Conservation (phyloP, 2,329 filamentous ascomycete species). For the Corynespora cassiicola region DNA sequence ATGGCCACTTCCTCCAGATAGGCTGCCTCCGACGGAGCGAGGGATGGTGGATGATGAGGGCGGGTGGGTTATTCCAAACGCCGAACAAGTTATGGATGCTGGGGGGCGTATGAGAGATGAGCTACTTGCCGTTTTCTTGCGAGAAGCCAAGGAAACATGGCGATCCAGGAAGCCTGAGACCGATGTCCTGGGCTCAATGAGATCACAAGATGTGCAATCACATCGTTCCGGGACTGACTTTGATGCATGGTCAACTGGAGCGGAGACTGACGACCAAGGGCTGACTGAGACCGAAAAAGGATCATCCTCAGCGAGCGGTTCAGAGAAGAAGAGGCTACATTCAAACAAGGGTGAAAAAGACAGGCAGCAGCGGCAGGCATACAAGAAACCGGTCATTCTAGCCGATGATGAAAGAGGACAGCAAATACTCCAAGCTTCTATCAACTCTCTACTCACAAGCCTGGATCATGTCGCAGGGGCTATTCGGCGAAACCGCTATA, state of each 20-base stretch:
- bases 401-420: constrained; percentile 75
- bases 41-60: constrained; percentile 58
- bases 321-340: constrained; percentile 1
- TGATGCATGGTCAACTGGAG: too few species aligned
- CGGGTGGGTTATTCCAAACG: constrained; percentile 58
- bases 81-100: too few species aligned
- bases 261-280: too few species aligned
- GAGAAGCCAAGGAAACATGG: constrained; percentile 70
- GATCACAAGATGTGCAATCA: neutral
- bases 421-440: constrained; percentile 69
- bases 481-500: constrained; percentile 71
- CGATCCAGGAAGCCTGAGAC: constrained; percentile 45
- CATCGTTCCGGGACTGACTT: too few species aligned
- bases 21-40: constrained; percentile 67
- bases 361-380: constrained; percentile 13
- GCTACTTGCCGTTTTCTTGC: constrained; percentile 70
- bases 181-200: constrained; percentile 15
- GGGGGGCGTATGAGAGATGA: constrained; percentile 73
- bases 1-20: constrained; percentile 74
- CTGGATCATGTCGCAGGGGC: constrained; percentile 74
- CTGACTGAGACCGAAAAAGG: too few species aligned
- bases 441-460: constrained; percentile 72
- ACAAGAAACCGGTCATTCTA: constrained; percentile 61
- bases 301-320: constrained; percentile 6
- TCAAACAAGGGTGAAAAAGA: constrained; percentile 8